Conservation (phyloP, 2,329 filamentous ascomycete species). For the Acarospora socialis region DNA sequence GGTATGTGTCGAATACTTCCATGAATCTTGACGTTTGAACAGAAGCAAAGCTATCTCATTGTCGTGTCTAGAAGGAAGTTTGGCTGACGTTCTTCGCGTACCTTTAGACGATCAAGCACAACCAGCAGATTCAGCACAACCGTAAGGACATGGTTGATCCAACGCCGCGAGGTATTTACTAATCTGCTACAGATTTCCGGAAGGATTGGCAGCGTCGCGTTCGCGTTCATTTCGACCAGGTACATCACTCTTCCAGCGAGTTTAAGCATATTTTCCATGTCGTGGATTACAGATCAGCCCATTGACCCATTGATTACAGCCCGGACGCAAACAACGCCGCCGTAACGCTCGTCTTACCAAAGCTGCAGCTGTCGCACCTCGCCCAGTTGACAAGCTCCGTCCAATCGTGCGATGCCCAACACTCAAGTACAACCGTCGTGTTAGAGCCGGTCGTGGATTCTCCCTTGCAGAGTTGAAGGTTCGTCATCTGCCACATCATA, state of each 20-base stretch:
- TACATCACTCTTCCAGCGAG: constrained; percentile 40
- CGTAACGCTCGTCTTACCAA: constrained; percentile 84
- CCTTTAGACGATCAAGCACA: constrained; percentile 92
- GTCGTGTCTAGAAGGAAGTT: too few relatives aligned
- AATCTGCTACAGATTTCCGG: constrained; percentile 63
- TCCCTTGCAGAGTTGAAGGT: constrained; percentile 97
- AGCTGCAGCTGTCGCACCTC: constrained; percentile 88
- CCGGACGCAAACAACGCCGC: constrained; percentile 89
- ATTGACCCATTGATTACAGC: constrained; percentile 38
- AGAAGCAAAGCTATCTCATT: not conserved
- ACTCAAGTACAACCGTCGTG: constrained; percentile 98
- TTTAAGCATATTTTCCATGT: constrained; percentile 20
- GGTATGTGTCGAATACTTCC: constrained; percentile 22
- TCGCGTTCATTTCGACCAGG: constrained; percentile 99
- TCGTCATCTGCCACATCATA: too few relatives aligned
- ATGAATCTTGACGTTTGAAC: not conserved
- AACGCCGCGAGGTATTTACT: constrained; percentile 17
- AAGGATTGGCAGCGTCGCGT: constrained; percentile 99
- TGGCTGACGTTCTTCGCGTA: constrained; percentile 19
- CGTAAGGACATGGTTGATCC: constrained; percentile 42
- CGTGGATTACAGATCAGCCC: not conserved
- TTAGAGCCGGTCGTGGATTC: constrained; percentile 94
- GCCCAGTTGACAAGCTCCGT: constrained; percentile 91
- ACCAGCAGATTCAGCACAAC: constrained; percentile 96
- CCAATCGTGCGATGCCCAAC: constrained; percentile 95